Percentiles rank a stretch among this genome's conserved stretches.
Conservation (phyloP, 163 green algal species). For the Prototheca wickerhamii region DNA sequence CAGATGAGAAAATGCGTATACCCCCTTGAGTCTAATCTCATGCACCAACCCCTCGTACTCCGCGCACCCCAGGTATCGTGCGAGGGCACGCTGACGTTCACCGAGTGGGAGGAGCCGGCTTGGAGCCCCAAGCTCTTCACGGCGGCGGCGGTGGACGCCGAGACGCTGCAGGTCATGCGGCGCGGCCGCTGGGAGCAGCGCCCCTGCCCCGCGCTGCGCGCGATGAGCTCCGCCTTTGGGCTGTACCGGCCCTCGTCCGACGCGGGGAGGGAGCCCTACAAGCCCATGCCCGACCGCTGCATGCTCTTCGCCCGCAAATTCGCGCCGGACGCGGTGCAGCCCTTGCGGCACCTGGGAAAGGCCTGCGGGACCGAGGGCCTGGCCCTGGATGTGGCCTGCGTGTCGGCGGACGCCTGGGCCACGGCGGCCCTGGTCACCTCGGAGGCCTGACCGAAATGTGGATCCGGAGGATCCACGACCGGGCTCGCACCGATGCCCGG, state of each 20-base stretch:
- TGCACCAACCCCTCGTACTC: not conserved
- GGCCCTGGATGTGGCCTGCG: not conserved
- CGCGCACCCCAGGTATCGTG: not conserved
- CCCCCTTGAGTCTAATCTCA: too few species aligned
- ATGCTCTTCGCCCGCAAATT: slow-evolving; percentile 29
- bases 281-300: slow-evolving; percentile 7
- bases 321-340: not conserved
- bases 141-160: not conserved
- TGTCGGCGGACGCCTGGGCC: not conserved
- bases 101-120: not conserved
- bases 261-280: not conserved
- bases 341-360: slow-evolving; percentile 1
- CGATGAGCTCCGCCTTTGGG: not conserved
- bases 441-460: not conserved
- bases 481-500: too few species aligned
- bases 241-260: not conserved
- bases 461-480: not conserved
- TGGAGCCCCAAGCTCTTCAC: slow-evolving; percentile 4
- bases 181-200: not conserved
- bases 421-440: not conserved
- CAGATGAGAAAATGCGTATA: too few species aligned
- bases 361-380: slow-evolving; percentile 2
- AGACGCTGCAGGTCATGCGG: not conserved
- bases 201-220: not conserved
- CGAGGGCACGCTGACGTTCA: not conserved